These are phyloP conservation scores for Xanthoceras sorbifolium DNA, from an alignment of 345 rosid species.

Conservation along the genomic window DNA sequence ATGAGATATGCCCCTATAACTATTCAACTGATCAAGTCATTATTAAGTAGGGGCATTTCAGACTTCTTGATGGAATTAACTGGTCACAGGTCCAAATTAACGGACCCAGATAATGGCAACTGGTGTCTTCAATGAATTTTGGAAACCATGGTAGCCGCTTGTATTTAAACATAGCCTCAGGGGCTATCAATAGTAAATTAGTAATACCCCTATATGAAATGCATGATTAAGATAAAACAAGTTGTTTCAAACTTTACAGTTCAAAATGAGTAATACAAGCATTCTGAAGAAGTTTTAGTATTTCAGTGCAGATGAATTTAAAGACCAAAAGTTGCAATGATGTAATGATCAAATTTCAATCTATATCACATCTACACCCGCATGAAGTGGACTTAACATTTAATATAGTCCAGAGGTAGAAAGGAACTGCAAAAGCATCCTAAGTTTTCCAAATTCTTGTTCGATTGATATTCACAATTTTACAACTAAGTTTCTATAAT, in stretches of 20 bases:
- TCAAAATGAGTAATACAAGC: constrained; percentile 1
- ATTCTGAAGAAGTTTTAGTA: background rate
- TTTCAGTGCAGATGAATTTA: background rate
- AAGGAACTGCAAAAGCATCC: background rate
- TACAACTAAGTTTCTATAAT: background rate
- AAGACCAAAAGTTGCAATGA: background rate
- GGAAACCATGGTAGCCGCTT: too few species aligned
- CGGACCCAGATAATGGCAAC: background rate
- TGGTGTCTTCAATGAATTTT: background rate
- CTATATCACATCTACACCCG: background rate
- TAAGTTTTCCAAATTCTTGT: background rate
- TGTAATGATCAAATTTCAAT: background rate
- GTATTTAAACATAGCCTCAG: background rate
- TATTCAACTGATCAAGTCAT: background rate
- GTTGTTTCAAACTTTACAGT: background rate
- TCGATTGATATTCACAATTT: background rate
- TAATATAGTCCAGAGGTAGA: background rate
- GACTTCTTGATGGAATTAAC: too few species aligned
- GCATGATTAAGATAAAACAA: background rate
- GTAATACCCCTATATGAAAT: background rate
- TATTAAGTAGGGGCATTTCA: background rate
- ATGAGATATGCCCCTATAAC: background rate
- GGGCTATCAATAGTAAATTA: background rate
- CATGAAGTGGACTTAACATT: background rate
- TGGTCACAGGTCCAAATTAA: background rate